Base-by-base conservation (phyloP, 306 rosid genomes). In the Astragalus membranaceus region DNA sequence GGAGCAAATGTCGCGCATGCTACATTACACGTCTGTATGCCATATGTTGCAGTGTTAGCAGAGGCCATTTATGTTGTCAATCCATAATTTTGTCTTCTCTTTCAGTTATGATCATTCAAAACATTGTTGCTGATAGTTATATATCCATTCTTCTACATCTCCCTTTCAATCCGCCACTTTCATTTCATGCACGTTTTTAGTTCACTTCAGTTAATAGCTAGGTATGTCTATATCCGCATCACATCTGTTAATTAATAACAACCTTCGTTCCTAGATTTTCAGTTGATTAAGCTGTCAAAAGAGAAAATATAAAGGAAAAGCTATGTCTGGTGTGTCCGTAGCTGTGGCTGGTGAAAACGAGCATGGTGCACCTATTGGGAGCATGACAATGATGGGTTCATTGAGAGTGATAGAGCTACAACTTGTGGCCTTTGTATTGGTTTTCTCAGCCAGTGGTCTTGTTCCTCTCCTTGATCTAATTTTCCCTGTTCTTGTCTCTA, bases 371-470 rank as follows among this genome's bases (percentile, higher is more conserved):
- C 72, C 43, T 0, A 59, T 48, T 4, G 91, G 89, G 0, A 79
- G 89, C 39, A 57, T 72, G 74, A 78, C 9, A 11, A 32, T 88
- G 9, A 88, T 90, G 94, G 97, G 98, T 13, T 90, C 97, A 1
- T 41, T 93, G 30, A 86, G 96, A 0, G 82, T 88, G 4, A 87
- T 93, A 63, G 98, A 93, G 52, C 82, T 93, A 3, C 96, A 93
- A 46, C 91, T 93, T 0, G 96, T 90, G 10, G 96, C 89, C 0
- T 93, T 93, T 46, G 88, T 88, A 6, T 84, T 90, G 81, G 96
- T 90, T 0, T 87, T 93, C 88, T 93, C 92, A 2, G 96, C 75
- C 0, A 90, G 94, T 68, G 96, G 98, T 9, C 94, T 93, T 1
- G 97, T 93, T 39, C 90, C 97, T 3, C 83, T 90, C 15, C 32